A percentile compares a stretch with the other conserved stretches of the same genome.
phyloP scores from a whole-genome alignment of 495 filamentous ascomycete genomes.

The Pseudevernia furfuracea region DNA sequence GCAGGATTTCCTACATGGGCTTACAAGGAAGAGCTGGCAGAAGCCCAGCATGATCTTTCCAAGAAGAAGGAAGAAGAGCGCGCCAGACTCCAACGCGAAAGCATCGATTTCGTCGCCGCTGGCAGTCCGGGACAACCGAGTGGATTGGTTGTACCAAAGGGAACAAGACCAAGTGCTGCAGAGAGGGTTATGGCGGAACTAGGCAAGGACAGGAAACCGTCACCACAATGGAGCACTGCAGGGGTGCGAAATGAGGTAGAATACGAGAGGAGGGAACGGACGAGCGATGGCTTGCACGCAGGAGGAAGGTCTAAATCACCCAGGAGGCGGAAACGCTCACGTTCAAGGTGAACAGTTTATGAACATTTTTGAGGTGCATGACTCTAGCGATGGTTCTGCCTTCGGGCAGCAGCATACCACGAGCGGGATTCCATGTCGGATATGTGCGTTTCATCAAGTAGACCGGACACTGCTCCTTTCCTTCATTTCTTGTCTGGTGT shows the following conservation, averaged over 20 bases:
- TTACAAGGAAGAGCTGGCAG: slow-evolving; percentile 64
- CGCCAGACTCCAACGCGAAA: slow-evolving; percentile 45
- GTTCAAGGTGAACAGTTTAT: slow-evolving; percentile 2
- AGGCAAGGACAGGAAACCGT: slow-evolving; percentile 17
- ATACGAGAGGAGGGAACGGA: neutral
- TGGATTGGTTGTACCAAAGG: slow-evolving; percentile 6
- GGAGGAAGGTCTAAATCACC: slow-evolving; percentile 36
- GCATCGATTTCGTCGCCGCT: slow-evolving; percentile 71
- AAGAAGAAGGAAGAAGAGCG: slow-evolving; percentile 54
- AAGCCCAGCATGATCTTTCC: slow-evolving; percentile 52
- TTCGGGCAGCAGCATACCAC: neutral
- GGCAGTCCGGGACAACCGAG: slow-evolving; percentile 15
- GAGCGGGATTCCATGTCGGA: neutral
- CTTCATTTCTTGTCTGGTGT: neutral
- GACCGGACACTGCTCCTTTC: neutral
- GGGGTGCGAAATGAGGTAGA: neutral
- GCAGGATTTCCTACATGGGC: slow-evolving; percentile 58
- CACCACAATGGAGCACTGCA: neutral
- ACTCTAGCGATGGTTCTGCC: neutral
- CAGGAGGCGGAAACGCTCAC: slow-evolving; percentile 31
- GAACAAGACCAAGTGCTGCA: slow-evolving; percentile 22
- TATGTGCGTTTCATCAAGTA: neutral
- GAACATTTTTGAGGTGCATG: neutral
- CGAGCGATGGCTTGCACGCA: slow-evolving; percentile 16
- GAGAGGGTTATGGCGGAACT: slow-evolving; percentile 28